Conservation (phyloP, 2,329 filamentous ascomycete genomes). For the Pseudogymnoascus sp. region DNA sequence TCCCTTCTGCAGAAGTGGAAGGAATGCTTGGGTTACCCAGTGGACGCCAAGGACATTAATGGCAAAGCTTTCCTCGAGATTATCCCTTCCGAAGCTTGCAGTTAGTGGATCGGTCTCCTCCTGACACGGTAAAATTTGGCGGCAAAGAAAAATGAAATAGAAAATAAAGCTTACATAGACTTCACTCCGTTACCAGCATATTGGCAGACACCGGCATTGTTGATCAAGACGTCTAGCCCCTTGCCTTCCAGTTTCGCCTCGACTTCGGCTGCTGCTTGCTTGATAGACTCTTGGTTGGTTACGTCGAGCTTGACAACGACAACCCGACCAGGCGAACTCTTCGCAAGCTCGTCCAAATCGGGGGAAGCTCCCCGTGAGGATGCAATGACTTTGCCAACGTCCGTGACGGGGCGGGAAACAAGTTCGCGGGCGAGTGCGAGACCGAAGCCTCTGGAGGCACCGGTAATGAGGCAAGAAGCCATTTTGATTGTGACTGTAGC, state of each 20-base stretch:
- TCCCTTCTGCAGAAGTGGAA: conserved; percentile 27
- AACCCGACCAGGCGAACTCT: conserved; percentile 30
- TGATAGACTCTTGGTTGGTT: conserved; percentile 29
- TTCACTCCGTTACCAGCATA: conserved; percentile 13
- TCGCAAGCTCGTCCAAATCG: conserved; percentile 30
- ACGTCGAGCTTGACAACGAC: conserved; percentile 33
- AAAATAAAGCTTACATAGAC: conserved; percentile 11
- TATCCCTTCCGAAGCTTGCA: conserved; percentile 13
- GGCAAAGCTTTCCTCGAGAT: conserved; percentile 27
- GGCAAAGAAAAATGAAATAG: neutral
- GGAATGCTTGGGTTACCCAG: conserved; percentile 31
- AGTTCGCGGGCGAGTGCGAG: conserved; percentile 28
- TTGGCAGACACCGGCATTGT: conserved; percentile 34
- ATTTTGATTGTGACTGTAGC: conserved; percentile 19
- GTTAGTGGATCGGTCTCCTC: neutral
- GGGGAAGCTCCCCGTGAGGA: conserved; percentile 31
- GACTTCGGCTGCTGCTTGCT: conserved; percentile 29
- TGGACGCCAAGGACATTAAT: conserved; percentile 34
- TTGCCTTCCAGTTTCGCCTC: conserved; percentile 30
- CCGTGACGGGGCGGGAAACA: conserved; percentile 24
- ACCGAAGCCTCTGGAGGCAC: conserved; percentile 31
- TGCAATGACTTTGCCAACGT: conserved; percentile 35
- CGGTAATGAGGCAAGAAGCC: conserved; percentile 32
- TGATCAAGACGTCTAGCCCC: conserved; percentile 39
- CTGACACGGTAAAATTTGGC: neutral